phyloP scores from a whole-genome alignment of 2,329 filamentous ascomycete genomes.

The Aspergillus quadricinctus region DNA sequence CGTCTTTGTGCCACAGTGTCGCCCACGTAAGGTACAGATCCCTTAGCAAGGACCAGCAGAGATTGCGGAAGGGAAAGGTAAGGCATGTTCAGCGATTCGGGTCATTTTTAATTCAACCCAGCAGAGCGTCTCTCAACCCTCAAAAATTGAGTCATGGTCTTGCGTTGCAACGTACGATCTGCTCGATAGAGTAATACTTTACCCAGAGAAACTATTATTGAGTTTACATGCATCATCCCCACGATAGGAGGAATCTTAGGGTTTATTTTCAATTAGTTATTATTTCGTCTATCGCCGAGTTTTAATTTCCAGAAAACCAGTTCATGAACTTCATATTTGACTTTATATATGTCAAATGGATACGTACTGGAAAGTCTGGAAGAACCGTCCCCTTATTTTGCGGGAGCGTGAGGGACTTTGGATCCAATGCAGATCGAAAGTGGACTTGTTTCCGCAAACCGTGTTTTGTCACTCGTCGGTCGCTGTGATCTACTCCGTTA shows the following conservation, averaged over 20 bases:
- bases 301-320: not conserved
- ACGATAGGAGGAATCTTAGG: too few relatives aligned
- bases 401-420: not conserved
- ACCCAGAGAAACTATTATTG: not conserved
- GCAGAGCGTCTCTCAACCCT: not conserved
- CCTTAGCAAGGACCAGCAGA: not conserved
- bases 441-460: not conserved
- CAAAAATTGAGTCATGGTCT: not conserved
- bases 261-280: not conserved
- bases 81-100: not conserved
- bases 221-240: too few relatives aligned
- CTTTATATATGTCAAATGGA: not conserved
- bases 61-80: not conserved
- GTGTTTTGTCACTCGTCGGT: not conserved
- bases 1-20: too few relatives aligned
- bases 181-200: not conserved
- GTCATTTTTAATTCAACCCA: too few relatives aligned
- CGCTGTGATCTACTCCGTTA: not conserved
- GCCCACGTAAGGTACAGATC: not conserved
- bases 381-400: not conserved
- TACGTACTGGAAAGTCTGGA: not conserved
- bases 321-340: not conserved
- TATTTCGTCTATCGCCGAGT: not conserved
- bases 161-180: not conserved
- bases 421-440: not conserved